Evolutionary conservation across 441 rosid genomes (phyloP).

Genomic region (Erodium moschatum): DNA sequence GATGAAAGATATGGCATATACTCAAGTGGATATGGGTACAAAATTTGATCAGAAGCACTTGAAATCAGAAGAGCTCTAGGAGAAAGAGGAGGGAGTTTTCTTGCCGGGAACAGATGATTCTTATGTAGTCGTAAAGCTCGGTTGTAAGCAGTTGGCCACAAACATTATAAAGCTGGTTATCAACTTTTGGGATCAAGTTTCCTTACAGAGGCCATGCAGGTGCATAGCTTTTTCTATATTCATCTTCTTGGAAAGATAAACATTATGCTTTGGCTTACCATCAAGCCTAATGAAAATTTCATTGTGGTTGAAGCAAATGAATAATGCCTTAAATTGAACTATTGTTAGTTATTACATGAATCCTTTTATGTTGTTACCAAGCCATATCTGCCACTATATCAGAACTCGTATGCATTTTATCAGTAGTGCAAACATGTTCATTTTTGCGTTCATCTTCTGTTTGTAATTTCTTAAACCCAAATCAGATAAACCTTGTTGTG

Average conservation of each 20-base stretch:
- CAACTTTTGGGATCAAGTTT: conserved; percentile 15
- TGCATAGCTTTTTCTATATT: conserved; percentile 19
- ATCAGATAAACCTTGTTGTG: background rate
- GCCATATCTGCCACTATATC: background rate
- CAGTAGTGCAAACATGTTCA: background rate
- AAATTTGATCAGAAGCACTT: conserved; percentile 34
- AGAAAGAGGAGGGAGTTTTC: conserved; percentile 47
- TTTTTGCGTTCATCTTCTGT: background rate
- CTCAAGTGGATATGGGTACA: conserved; percentile 19
- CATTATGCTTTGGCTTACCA: conserved; percentile 8
- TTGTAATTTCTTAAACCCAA: background rate
- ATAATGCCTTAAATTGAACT: background rate
- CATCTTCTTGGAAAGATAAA: conserved; percentile 13
- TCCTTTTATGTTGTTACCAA: background rate
- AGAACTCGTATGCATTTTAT: background rate
- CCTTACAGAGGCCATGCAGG: conserved; percentile 13
- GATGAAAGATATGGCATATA: conserved; percentile 20
- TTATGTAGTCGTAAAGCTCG: conserved; percentile 15
- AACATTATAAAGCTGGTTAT: conserved; percentile 8
- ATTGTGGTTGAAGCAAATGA: conserved; percentile 7
- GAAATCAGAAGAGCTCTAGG: conserved; percentile 60
- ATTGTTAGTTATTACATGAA: background rate
- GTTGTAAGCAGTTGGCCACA: conserved; percentile 5
- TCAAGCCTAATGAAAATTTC: background rate
- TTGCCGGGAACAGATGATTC: conserved; percentile 43